Evolutionary conservation across 306 rosid species (phyloP).

Genomic region (Vicia faba): DNA sequence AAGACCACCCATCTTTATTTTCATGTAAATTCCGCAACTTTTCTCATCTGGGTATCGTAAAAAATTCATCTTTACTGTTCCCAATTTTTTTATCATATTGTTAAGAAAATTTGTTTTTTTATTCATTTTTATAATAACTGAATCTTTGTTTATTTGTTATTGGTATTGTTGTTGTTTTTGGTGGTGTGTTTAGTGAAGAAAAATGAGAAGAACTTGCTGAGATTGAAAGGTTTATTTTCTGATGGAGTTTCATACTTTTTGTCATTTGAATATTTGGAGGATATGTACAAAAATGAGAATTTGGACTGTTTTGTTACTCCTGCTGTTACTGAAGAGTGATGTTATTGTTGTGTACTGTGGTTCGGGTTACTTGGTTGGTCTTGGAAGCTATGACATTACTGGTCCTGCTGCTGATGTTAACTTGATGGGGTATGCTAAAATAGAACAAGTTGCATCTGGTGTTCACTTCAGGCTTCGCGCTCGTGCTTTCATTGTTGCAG

Average conservation of each 20-base stretch:
- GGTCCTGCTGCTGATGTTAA: slow-evolving; percentile 98
- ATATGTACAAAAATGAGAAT: slow-evolving; percentile 28
- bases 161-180: neutral
- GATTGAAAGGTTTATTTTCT: slow-evolving; percentile 27
- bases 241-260: slow-evolving; percentile 38
- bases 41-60: slow-evolving; percentile 24
- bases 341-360: slow-evolving; percentile 42
- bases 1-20: slow-evolving; percentile 13
- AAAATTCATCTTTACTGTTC: neutral
- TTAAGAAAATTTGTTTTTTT: neutral
- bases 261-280: slow-evolving; percentile 31
- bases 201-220: slow-evolving; percentile 42
- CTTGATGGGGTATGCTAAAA: slow-evolving; percentile 92
- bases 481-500: slow-evolving; percentile 78
- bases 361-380: slow-evolving; percentile 74
- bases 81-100: neutral
- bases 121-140: slow-evolving; percentile 2
- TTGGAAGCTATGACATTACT: slow-evolving; percentile 91
- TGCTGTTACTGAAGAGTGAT: slow-evolving; percentile 40
- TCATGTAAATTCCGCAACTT: slow-evolving; percentile 38
- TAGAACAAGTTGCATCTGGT: slow-evolving; percentile 70
- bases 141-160: neutral
- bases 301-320: slow-evolving; percentile 38
- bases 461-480: slow-evolving; percentile 82
- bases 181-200: slow-evolving; percentile 41